These are phyloP conservation scores for Musa schizocarpa DNA, from an alignment of 176 grass and related monocot species.

Conservation along the genomic window DNA sequence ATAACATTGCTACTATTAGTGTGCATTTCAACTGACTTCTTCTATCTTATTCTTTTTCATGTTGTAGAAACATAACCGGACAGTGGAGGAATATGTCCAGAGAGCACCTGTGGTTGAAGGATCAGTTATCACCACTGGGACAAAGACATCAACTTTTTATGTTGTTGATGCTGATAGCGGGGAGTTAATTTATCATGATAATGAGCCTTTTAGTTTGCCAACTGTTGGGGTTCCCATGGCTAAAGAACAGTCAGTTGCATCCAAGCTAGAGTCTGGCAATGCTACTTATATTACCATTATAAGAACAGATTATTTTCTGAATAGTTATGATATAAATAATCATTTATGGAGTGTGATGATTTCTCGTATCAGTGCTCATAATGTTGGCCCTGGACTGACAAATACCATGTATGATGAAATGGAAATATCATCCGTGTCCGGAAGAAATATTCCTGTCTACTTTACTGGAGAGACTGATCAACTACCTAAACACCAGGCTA, in stretches of 20 bases:
- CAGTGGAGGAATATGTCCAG: constrained; percentile 67
- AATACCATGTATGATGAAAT: constrained; percentile 25
- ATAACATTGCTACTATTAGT: too few relatives aligned
- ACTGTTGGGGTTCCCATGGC: constrained; percentile 35
- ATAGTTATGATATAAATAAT: constrained; percentile 63
- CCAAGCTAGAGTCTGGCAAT: constrained; percentile 44
- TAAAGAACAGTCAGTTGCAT: constrained; percentile 43
- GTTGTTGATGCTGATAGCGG: constrained; percentile 60
- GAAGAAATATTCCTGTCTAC: constrained; percentile 36
- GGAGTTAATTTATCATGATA: constrained; percentile 68
- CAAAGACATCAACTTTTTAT: constrained; percentile 73
- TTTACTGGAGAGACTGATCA: not conserved
- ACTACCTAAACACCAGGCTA: not conserved
- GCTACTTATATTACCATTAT: constrained; percentile 60
- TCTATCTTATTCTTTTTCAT: constrained; percentile 16
- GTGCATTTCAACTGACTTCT: not conserved
- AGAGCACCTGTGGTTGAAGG: constrained; percentile 66
- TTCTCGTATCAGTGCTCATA: constrained; percentile 61
- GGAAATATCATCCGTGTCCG: constrained; percentile 33
- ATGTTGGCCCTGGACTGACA: constrained; percentile 30
- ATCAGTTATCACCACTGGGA: constrained; percentile 75
- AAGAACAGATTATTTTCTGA: constrained; percentile 81
- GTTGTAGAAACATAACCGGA: constrained; percentile 57
- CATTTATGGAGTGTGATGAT: constrained; percentile 77
- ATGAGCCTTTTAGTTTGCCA: constrained; percentile 38